phyloP scores from a whole-genome alignment of 1,139 yeast species.

The Yamadazyma taylorii region DNA sequence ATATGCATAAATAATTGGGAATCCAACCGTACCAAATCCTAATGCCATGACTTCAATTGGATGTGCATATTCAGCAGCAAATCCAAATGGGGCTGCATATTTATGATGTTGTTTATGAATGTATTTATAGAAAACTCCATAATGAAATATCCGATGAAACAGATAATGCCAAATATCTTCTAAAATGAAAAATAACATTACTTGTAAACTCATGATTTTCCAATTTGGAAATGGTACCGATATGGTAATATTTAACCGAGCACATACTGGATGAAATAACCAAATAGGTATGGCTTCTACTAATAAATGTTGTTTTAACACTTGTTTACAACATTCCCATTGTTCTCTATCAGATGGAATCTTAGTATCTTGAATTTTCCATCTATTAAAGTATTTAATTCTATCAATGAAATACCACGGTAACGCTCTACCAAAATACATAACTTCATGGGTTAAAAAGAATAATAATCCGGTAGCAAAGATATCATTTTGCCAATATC shows the following conservation, averaged over 20 bases:
- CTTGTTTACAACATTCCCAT: conserved; percentile 85
- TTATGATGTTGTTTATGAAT: conserved; percentile 96
- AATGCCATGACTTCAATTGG: conserved; percentile 88
- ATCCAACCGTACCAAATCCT: conserved; percentile 93
- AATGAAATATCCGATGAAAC: conserved; percentile 86
- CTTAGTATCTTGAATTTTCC: conserved; percentile 46
- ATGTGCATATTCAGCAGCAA: conserved; percentile 96
- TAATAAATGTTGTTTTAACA: conserved; percentile 77
- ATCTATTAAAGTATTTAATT: conserved; percentile 41
- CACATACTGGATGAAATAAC: conserved; percentile 91
- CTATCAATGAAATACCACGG: conserved; percentile 49
- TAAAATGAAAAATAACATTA: conserved; percentile 70
- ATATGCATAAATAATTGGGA: conserved; percentile 65
- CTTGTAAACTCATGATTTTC: conserved; percentile 59
- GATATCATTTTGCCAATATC: conserved; percentile 69
- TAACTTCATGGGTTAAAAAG: conserved; percentile 42
- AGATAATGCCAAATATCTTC: conserved; percentile 98
- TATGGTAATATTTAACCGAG: conserved; percentile 68
- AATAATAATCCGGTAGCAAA: conserved; percentile 59
- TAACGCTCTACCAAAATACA: conserved; percentile 46
- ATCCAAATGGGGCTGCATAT: conserved; percentile 95
- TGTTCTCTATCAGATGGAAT: conserved; percentile 43
- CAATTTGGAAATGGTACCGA: conserved; percentile 81
- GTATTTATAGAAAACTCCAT: conserved; percentile 81
- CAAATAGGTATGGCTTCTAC: conserved; percentile 96